Evolutionary conservation across 495 filamentous ascomycete genomes (phyloP).

Genomic region (Aspergillus bertholletiae): DNA sequence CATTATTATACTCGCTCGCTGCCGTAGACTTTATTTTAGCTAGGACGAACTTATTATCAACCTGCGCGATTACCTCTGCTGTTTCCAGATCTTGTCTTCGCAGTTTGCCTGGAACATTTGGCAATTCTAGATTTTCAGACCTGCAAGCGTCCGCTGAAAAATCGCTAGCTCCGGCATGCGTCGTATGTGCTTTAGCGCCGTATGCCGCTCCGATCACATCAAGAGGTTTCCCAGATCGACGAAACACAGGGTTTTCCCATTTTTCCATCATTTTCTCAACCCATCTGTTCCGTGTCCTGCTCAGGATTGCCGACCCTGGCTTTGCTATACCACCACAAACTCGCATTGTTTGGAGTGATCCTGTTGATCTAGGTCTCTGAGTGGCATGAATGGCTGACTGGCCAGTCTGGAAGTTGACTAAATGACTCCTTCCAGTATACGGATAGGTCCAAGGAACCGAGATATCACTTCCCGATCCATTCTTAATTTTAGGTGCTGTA

Average conservation of each 20-base stretch:
- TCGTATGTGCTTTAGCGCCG: not conserved
- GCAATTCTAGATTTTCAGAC: slow-evolving; percentile 17
- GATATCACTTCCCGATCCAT: slow-evolving; percentile 21
- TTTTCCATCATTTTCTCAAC: slow-evolving; percentile 31
- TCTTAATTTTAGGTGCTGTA: not conserved
- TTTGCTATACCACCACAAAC: slow-evolving; percentile 4
- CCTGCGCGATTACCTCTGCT: slow-evolving; percentile 71
- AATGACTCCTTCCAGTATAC: slow-evolving; percentile 51
- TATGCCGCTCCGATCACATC: not conserved
- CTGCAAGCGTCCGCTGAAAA: slow-evolving; percentile 8
- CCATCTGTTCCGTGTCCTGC: slow-evolving; percentile 24
- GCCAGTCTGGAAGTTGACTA: slow-evolving; percentile 62
- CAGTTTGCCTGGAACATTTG: slow-evolving; percentile 51
- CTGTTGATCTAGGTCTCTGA: slow-evolving; percentile 21
- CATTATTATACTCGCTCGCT: not conserved
- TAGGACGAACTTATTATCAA: slow-evolving; percentile 89
- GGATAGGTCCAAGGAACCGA: slow-evolving; percentile 67
- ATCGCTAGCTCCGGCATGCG: not conserved
- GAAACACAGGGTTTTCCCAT: slow-evolving; percentile 66
- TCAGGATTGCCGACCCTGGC: slow-evolving; percentile 13
- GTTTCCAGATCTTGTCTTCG: slow-evolving; percentile 60
- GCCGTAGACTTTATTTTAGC: slow-evolving; percentile 43
- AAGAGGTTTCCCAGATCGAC: slow-evolving; percentile 48
- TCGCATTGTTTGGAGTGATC: slow-evolving; percentile 6
- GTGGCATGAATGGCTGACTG: slow-evolving; percentile 29